Conservation (phyloP, 2,329 filamentous ascomycete genomes). For the Ophiocordyceps camponoti-floridani region DNA sequence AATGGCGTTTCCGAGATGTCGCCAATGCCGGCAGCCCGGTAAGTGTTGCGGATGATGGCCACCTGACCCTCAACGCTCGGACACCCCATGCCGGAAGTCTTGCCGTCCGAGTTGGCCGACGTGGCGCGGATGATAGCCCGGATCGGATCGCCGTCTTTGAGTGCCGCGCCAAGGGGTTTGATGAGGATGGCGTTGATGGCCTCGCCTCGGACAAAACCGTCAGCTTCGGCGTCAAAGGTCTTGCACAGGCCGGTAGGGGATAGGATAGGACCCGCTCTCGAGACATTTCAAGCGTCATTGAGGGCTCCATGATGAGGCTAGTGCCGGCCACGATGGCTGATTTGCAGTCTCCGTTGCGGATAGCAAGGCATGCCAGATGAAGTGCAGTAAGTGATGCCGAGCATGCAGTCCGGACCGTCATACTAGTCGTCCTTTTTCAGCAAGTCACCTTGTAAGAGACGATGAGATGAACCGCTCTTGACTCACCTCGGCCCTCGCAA, state of each 20-base stretch:
- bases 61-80: conserved; percentile 15
- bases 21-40: conserved; percentile 6
- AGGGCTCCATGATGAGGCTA: conserved; percentile 6
- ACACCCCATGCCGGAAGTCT: conserved; percentile 18
- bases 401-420: neutral
- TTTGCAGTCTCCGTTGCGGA: neutral
- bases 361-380: neutral
- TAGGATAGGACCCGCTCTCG: conserved; percentile 3
- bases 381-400: neutral
- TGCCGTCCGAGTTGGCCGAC: conserved; percentile 19
- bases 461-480: neutral
- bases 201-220: conserved; percentile 27
- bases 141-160: conserved; percentile 17
- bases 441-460: neutral
- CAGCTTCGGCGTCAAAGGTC: conserved; percentile 12
- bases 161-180: conserved; percentile 21
- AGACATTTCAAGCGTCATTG: conserved; percentile 2
- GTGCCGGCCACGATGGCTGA: conserved; percentile 9
- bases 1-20: conserved; percentile 4
- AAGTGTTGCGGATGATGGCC: conserved; percentile 11
- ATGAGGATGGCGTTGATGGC: conserved; percentile 15
- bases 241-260: conserved; percentile 9
- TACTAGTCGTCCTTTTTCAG: neutral
- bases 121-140: conserved; percentile 10
- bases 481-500: neutral